Percentiles rank a stretch among this genome's conserved stretches.
Conservation (phyloP, 495 filamentous ascomycete genomes). For the Chaetomium tenue region DNA sequence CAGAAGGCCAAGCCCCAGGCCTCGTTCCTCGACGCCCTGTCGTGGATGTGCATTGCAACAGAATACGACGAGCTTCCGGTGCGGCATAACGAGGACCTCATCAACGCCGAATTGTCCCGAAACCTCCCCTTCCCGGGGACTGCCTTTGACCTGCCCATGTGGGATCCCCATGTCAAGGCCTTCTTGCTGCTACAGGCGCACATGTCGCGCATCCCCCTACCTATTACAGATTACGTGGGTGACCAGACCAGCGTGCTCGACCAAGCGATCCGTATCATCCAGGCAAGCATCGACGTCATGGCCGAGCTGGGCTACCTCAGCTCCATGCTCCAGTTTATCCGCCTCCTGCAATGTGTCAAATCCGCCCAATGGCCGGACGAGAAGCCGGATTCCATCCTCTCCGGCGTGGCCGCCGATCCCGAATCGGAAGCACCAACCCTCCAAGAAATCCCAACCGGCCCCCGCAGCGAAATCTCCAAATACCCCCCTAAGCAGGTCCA, state of each 20-base stretch:
- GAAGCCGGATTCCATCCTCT: constrained; percentile 72
- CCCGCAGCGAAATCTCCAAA: constrained; percentile 14
- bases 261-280: constrained; percentile 93
- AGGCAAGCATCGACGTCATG: constrained; percentile 87
- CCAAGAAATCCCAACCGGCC: constrained; percentile 8
- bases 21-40: constrained; percentile 77
- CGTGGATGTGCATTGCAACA: constrained; percentile 89
- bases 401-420: constrained; percentile 54
- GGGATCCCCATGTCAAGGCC: constrained; percentile 97
- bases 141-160: constrained; percentile 73
- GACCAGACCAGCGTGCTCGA: constrained; percentile 83
- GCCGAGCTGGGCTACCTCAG: constrained; percentile 82
- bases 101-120: constrained; percentile 86
- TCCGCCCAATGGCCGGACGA: constrained; percentile 89
- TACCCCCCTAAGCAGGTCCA: neutral
- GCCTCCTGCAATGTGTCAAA: constrained; percentile 86
- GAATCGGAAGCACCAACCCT: constrained; percentile 11
- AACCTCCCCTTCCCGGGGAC: constrained; percentile 62
- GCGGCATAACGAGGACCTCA: constrained; percentile 98
- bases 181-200: constrained; percentile 93
- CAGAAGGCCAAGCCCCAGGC: constrained; percentile 73
- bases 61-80: constrained; percentile 98
- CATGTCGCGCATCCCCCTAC: constrained; percentile 86
- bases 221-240: constrained; percentile 95
- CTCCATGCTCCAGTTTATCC: constrained; percentile 74